These are phyloP conservation scores for Phlebiopsis gigantea DNA, from an alignment of 768 basidiomycete genomes.

Conservation along the genomic window DNA sequence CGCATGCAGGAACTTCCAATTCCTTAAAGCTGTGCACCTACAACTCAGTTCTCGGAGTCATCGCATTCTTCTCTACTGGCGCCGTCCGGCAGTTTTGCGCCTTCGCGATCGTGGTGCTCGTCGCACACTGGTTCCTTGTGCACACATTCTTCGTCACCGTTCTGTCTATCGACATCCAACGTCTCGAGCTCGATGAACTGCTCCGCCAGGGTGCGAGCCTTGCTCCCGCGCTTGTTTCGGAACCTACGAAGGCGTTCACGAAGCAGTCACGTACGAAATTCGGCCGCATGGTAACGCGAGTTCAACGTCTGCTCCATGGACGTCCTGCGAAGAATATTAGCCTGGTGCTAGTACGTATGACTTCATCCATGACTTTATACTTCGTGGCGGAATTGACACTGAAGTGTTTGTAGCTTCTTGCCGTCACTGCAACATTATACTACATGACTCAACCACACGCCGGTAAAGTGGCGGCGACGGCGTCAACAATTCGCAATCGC, in stretches of 20 bases:
- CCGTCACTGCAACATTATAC: conserved; percentile 71
- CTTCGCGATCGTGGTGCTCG: conserved; percentile 90
- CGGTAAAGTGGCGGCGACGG: conserved; percentile 16
- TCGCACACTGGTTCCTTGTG: conserved; percentile 96
- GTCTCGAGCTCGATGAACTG: conserved; percentile 84
- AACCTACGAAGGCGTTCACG: conserved; percentile 14
- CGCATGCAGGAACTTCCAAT: conserved; percentile 84
- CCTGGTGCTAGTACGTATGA: conserved; percentile 58
- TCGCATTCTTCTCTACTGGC: conserved; percentile 69
- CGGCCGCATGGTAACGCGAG: conserved; percentile 35
- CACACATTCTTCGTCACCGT: conserved; percentile 96
- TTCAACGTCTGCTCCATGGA: conserved; percentile 50
- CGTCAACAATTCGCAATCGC: conserved; percentile 17
- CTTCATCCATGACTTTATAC: too few species aligned
- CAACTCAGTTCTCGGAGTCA: conserved; percentile 70
- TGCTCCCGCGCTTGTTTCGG: conserved; percentile 35
- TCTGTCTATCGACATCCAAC: conserved; percentile 91
- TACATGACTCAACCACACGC: conserved; percentile 52
- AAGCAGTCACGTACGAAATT: conserved; percentile 33
- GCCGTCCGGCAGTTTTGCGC: conserved; percentile 90
- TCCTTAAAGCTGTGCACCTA: conserved; percentile 89
- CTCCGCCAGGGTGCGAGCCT: conserved; percentile 65
- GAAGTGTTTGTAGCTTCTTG: conserved; percentile 54
- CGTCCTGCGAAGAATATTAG: conserved; percentile 77
- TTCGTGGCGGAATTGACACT: not conserved